Percentiles rank a stretch among this genome's conserved stretches.
Conservation (phyloP, 495 filamentous ascomycete species). For the Ascodesmis nigricans region DNA sequence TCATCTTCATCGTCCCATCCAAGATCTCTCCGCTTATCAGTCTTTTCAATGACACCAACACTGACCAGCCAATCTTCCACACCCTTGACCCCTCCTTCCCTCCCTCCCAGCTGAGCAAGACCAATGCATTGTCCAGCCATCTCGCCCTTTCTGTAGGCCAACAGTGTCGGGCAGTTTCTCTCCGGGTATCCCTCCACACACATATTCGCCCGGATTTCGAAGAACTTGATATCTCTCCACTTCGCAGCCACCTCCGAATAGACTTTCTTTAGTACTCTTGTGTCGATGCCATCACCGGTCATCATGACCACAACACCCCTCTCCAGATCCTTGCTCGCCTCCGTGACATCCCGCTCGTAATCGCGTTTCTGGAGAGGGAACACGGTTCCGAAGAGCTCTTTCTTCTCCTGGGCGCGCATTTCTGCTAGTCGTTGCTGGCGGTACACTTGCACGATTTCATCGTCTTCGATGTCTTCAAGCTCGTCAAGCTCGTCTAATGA, state of each 20-base stretch:
- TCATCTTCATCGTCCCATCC: slow-evolving; percentile 38
- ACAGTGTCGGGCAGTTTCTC: slow-evolving; percentile 76
- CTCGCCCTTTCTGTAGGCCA: slow-evolving; percentile 80
- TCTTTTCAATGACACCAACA: slow-evolving; percentile 50
- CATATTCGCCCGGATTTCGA: slow-evolving; percentile 77
- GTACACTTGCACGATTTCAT: slow-evolving; percentile 77
- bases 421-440: slow-evolving; percentile 64
- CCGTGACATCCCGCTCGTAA: slow-evolving; percentile 78
- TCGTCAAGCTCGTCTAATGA: slow-evolving; percentile 82
- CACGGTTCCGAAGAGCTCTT: slow-evolving; percentile 64
- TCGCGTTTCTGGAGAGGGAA: slow-evolving; percentile 88
- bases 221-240: slow-evolving; percentile 91
- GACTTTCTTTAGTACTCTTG: slow-evolving; percentile 56
- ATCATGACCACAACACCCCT: slow-evolving; percentile 59
- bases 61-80: slow-evolving; percentile 55
- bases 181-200: slow-evolving; percentile 96
- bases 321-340: slow-evolving; percentile 67
- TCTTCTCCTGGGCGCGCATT: slow-evolving; percentile 46
- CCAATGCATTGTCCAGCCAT: slow-evolving; percentile 77
- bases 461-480: slow-evolving; percentile 75
- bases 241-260: slow-evolving; percentile 66
- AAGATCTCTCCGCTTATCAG: slow-evolving; percentile 41
- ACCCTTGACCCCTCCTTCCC: slow-evolving; percentile 43
- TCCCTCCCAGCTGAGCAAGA: slow-evolving; percentile 52
- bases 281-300: slow-evolving; percentile 74